Conservation (phyloP, 257 asterid genomes). For the Solanum habrochaites region DNA sequence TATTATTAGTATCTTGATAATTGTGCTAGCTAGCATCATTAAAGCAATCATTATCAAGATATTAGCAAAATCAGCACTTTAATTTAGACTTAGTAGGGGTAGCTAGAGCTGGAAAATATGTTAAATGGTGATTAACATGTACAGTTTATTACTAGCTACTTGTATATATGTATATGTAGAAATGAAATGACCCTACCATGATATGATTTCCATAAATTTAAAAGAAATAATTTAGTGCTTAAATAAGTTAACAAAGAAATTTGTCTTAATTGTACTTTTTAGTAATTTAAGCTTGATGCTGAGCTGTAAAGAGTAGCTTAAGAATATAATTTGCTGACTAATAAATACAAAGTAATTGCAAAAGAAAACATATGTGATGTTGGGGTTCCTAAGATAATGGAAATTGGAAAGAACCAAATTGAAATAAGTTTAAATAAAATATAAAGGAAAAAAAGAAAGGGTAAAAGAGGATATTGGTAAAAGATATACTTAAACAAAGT, state of each 20-base stretch:
- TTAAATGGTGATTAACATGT: not conserved
- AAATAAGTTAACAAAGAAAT: not conserved
- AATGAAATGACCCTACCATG: not conserved
- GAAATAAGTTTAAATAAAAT: not conserved
- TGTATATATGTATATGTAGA: not conserved
- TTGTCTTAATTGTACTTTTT: not conserved
- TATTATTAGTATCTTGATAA: not conserved
- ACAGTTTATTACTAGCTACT: not conserved
- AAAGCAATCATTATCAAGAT: not conserved
- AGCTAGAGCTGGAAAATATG: not conserved
- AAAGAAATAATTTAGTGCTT: not conserved
- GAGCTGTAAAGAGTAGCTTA: not conserved
- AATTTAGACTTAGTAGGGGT: not conserved
- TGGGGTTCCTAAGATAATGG: not conserved
- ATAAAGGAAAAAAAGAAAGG: not conserved
- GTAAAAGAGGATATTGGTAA: not conserved
- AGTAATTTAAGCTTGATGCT: not conserved
- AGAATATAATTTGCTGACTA: not conserved
- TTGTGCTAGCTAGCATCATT: not conserved
- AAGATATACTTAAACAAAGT: not conserved
- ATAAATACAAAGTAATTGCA: not conserved
- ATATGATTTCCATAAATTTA: not conserved
- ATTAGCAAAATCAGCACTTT: conserved; percentile 1
- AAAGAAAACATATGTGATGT: not conserved
- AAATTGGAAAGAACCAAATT: not conserved